Conservation (phyloP, 2,329 filamentous ascomycete genomes). For the Clonostachys solani region DNA sequence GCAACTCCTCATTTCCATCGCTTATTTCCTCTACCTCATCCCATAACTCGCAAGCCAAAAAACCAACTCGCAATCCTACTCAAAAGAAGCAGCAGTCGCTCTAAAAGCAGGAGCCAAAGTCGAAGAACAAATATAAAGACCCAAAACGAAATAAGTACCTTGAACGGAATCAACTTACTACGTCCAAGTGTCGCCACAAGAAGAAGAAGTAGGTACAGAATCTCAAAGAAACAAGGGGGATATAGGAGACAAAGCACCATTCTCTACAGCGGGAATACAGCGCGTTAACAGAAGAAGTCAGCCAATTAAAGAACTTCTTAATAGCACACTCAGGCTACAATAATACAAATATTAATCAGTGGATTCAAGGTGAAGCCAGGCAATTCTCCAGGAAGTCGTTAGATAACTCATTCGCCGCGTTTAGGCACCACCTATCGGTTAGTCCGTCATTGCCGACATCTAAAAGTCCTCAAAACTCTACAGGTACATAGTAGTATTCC, state of each 20-base stretch:
- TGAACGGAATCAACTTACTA: constrained; percentile 67
- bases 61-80: background rate
- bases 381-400: constrained; percentile 33
- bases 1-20: constrained; percentile 2
- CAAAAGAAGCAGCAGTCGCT: background rate
- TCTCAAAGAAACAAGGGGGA: constrained; percentile 39
- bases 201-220: constrained; percentile 49
- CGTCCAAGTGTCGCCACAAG: constrained; percentile 70
- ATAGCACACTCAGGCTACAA: constrained; percentile 49
- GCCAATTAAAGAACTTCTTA: constrained; percentile 41
- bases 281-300: constrained; percentile 36
- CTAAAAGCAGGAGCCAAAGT: background rate
- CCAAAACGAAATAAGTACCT: constrained; percentile 53
- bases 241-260: constrained; percentile 36
- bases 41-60: background rate
- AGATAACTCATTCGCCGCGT: background rate
- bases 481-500: too few species aligned
- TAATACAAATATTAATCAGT: constrained; percentile 46
- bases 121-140: constrained; percentile 19
- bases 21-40: background rate
- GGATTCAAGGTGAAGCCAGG: constrained; percentile 47
- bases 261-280: constrained; percentile 37
- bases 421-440: too few species aligned
- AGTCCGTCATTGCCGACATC: background rate
- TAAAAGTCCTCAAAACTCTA: too few species aligned